Evolutionary conservation across 345 rosid genomes (phyloP), one percentile per base, ranked within the genome.

Genomic region (Erodium maritimum): DNA sequence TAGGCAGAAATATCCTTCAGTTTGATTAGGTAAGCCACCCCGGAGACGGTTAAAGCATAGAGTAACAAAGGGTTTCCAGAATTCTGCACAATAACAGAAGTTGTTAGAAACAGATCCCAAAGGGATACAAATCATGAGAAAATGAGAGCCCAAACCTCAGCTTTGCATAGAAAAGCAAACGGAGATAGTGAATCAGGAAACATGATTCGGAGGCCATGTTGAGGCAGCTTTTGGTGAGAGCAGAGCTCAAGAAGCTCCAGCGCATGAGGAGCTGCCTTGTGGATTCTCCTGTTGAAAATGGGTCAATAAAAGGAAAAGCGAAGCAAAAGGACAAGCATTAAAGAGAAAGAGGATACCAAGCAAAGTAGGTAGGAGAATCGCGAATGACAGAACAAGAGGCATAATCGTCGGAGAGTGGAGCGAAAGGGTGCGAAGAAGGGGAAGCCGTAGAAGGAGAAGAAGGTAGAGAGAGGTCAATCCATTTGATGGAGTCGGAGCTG

Each of bases 211-310:
- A 87, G 68, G 2, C 95, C 95, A 23, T 66, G 55, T 46, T 58
- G 21, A 14, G 88, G 83, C 52, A 77, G 79, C 10, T 78, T 83
- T 21, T 74, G 56, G 20, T 55, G 29, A 52, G 83, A 65, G 19
- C 83, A 85, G 65, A 93, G 60, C 61, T 87, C 77, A 16, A 83
- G 77, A 57, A 93, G 60, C 75, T 93, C 95, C 50, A 89, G 73
- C 57, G 62, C 60, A 60, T 76, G 65, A 1, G 94, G 72, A 24
- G 23, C 54, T 52, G 64, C 60, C 67, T 71, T 78, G 64, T 77
- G 77, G 65, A 87, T 80, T 73, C 80, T 82, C 82, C 88, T 83
- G 70, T 19, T n/a, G 23, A 22, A 6, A 17, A n/a, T 51, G 21
- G 13, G 37, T 29, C 8, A 29, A n/a, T n/a, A n/a, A 3, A 29